Evolutionary conservation across 139 green algal species (phyloP), one percentile per base, ranked within the genome.

Genomic region (Diplosphaera chodatii): DNA sequence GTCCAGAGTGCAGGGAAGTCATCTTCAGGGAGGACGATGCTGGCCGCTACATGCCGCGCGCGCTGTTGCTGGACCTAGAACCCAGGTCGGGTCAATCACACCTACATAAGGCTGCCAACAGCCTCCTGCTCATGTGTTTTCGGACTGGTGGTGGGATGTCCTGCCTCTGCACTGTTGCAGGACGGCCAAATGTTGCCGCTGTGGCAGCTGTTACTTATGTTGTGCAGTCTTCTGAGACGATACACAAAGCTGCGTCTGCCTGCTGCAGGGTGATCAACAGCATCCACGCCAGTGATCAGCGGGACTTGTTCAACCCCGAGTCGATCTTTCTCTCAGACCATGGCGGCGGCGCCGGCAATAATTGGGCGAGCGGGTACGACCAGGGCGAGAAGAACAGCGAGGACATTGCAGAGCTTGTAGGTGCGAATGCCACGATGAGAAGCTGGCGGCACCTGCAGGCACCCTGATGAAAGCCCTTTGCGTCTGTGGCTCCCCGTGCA

Each of bases 11-110:
- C 21, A 99, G 98, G 66, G 96, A 99, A 64, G 92, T 99, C 10
- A 99, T 99, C 78, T 99, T 99, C 82, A 99, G 99, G 75, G 94
- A 99, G 74, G 96, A 96, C 28, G 96, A 99, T 68, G 96, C 99
- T 62, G 93, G 99, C 67, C 93, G 97, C 56, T 99, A 98, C 74
- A 90, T 99, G 13, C 96, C 96, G 0, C 82, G 96, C 10, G 92
- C 96, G 3, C 86, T 98, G 37, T 84, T 99, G 33, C 77, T 99
- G 1, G 95, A 99, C 74, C 84, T 99, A 16, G 95, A 99, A 74
- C 95, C 95, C 15, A 80, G 91, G 89, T 90, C 64, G 23, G 63
- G 48, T 10, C 25, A 4, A 27, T 21, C 13, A 59, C 22, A 25
- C 48, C 13, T 3, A 5, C 16, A 21, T 48, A 48, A 8, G 13